Base-by-base conservation (phyloP, 495 filamentous ascomycete genomes). In the Neurospora sp. region DNA sequence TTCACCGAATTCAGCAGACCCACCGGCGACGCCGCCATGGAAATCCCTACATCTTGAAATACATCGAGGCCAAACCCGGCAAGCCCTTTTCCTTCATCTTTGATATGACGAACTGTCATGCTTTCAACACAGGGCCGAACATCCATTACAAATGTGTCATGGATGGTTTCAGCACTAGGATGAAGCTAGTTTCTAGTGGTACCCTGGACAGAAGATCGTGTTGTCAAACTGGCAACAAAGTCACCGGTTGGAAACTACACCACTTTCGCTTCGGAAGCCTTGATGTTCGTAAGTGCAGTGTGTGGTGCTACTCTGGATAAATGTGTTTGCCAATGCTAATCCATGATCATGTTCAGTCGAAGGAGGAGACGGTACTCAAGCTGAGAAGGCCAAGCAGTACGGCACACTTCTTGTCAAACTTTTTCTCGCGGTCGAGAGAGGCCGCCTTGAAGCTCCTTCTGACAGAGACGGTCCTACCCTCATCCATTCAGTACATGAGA, bases 61-160 rank as follows among this genome's bases (percentile, higher is more conserved):
- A 76, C 48, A 76, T 79, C 31, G 75, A 76, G 31, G 74, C 69
- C 37, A 75, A 74, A 9, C 65, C 73, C 1, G 76, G 72, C 27
- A 69, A 40, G 3, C 38, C 6, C 0, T 79, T 75, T 68, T 6
- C 0, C 18, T 70, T 76, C 12, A 4, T 45, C 1, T 2, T 72
- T 9, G 31, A 27, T 10, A 7, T 18, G 53, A 65, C 14, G 6
- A 9, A 65, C 2, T 61, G 9, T 35, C 3, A 8, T 8, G 4
- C 9, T 16, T 35, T 65, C 53, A 8, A 3, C 14, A 35, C 22
- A 10, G 10, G 5, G 20, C 48, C 48, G 4, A 7, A 1, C 0
- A 7, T 59, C 2, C 4, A 12, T 27, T 59, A 14, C 10, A 1
- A 1, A 4, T 59, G 20, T 31, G 4, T 6, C 22, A 7, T 59